Base-by-base conservation (phyloP, 2,329 filamentous ascomycete genomes). In the Pyrenochaeta sp. region DNA sequence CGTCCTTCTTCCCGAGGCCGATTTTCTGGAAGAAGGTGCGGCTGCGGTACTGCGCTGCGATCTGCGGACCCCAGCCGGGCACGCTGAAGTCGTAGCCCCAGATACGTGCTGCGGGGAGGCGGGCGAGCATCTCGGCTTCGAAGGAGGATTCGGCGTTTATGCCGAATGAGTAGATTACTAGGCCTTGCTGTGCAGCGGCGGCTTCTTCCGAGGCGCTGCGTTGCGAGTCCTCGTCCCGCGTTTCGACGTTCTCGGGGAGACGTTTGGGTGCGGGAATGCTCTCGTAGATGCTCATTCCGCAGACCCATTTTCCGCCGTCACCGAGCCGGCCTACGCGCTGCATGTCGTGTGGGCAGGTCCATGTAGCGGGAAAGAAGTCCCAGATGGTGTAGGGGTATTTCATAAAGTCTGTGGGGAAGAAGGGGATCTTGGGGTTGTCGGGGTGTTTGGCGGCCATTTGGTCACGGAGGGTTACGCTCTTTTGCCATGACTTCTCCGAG, bases 281-380 rank as follows among this genome's bases (percentile, higher is more conserved):
- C 18, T 68, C 65, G 41, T 68, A 68, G 13, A 67, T 38, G 31
- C 58, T 66, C 63, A 68, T 66, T 9, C 65, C 65, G 36, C 65
- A 68, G 13, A 68, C 63, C 65, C 65, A 68, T 51, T 68, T 68
- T 10, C 65, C 65, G 20, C 65, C 65, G 34, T 68, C 65, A 4
- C 65, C 65, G 6, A 68, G 53, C 7, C 63, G 50, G 3, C 65
- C 65, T 1, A 68, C 58, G 22, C 65, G 60, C 41, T 68, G 65
- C 22, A 68, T 51, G 42, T 68, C 65, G 26, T 66, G 65, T 8
- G 65, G 65, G 26, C 65, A 68, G 27, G 62, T 66, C 59, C 60
- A 68, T 3, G 62, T 63, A 6, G 65, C 51, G 1, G 65, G 63
- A 29, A 66, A 68, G 48, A 64, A 68, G 41, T 68, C 65, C 65